These are phyloP conservation scores for Aspergillus nanangensis DNA, from an alignment of 495 filamentous ascomycete species.

Conservation along the genomic window DNA sequence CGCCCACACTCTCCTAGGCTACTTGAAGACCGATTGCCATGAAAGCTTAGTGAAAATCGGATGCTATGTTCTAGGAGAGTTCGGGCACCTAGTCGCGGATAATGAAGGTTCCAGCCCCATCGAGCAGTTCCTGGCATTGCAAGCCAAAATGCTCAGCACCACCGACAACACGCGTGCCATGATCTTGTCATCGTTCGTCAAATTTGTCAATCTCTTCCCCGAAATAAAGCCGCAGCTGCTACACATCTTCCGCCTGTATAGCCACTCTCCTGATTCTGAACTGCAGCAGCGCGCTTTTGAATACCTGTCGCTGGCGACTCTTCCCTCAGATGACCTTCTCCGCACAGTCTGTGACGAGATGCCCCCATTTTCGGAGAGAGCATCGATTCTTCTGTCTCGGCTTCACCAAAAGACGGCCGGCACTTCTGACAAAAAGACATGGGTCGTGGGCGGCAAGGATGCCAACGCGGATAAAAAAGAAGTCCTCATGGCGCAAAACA, in stretches of 20 bases:
- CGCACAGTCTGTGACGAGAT: constrained; percentile 98
- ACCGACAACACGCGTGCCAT: constrained; percentile 88
- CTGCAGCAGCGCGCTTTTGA: constrained; percentile 96
- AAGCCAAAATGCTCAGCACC: constrained; percentile 83
- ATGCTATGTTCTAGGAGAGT: constrained; percentile 92
- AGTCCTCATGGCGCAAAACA: constrained; percentile 74
- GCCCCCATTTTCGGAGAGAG: constrained; percentile 95
- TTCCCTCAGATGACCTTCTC: constrained; percentile 86
- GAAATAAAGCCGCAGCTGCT: constrained; percentile 96
- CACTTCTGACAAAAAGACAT: constrained; percentile 90
- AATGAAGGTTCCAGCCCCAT: constrained; percentile 90
- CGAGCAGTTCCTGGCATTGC: constrained; percentile 92
- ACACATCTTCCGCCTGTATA: constrained; percentile 86
- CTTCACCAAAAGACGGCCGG: constrained; percentile 90
- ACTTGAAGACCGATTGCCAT: constrained; percentile 89
- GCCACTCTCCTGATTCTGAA: constrained; percentile 91
- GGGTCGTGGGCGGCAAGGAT: constrained; percentile 92
- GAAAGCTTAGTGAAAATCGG: constrained; percentile 98
- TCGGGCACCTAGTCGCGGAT: constrained; percentile 97
- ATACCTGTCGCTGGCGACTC: constrained; percentile 80
- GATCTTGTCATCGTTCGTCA: constrained; percentile 90
- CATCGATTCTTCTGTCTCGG: constrained; percentile 85
- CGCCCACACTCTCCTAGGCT: constrained; percentile 83
- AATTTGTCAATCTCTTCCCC: constrained; percentile 97
- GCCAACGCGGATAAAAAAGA: constrained; percentile 80